A percentile compares a stretch with the other conserved stretches of the same genome.
phyloP scores from a whole-genome alignment of 805 yeast species.

The Groenewaldozyma salmanticensis region DNA sequence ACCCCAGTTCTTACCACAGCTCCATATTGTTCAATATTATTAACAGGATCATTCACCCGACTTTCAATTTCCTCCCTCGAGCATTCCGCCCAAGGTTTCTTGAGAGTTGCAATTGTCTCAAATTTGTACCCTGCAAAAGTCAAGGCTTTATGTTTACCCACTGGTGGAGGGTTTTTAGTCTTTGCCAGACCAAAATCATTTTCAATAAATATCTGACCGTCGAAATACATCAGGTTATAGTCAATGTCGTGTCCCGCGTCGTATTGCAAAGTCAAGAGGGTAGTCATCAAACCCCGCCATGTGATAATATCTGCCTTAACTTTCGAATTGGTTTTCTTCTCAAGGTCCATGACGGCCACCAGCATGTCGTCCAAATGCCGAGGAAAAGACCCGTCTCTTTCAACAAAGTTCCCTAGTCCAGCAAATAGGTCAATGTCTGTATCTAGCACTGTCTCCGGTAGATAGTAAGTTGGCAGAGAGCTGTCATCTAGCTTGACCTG shows the following conservation, averaged over 20 bases:
- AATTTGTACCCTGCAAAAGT: constrained; percentile 59
- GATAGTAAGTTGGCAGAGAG: constrained; percentile 60
- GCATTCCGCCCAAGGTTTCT: constrained; percentile 64
- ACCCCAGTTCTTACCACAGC: constrained; percentile 80
- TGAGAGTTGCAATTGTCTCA: constrained; percentile 65
- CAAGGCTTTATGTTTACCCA: constrained; percentile 21
- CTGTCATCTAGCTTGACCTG: constrained; percentile 38
- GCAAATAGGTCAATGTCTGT: constrained; percentile 49
- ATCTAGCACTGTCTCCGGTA: constrained; percentile 67
- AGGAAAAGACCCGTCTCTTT: constrained; percentile 36
- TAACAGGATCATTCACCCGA: constrained; percentile 50
- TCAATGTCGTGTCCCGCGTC: constrained; percentile 44
- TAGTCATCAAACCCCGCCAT: constrained; percentile 77
- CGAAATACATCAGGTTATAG: constrained; percentile 57
- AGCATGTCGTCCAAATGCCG: constrained; percentile 52
- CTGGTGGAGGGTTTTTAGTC: constrained; percentile 11
- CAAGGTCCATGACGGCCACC: constrained; percentile 45
- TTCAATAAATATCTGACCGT: constrained; percentile 39
- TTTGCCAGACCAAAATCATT: constrained; percentile 26
- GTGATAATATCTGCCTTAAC: constrained; percentile 61
- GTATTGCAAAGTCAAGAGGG: constrained; percentile 59
- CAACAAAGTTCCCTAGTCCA: constrained; percentile 53
- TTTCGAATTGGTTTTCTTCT: constrained; percentile 37
- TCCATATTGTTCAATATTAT: constrained; percentile 66
- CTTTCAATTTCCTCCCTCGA: constrained; percentile 59